Conservation (phyloP, 2,329 filamentous ascomycete genomes). For the Sporothrix inflata region DNA sequence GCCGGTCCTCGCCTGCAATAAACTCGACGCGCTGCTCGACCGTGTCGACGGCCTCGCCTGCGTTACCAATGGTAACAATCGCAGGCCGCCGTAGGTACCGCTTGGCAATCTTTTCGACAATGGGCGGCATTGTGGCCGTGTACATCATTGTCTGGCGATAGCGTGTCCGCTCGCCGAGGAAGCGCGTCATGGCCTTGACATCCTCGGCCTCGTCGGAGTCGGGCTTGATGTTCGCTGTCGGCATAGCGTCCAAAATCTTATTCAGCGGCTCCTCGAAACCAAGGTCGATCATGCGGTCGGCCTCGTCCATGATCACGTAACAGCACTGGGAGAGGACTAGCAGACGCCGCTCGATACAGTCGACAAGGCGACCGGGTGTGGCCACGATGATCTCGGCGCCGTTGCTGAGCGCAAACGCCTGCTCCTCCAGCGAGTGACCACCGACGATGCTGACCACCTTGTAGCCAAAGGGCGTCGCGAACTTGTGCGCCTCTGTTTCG, state of each 20-base stretch:
- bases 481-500: conserved; percentile 90
- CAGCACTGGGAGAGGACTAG: conserved; percentile 95
- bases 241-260: conserved; percentile 93
- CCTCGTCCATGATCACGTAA: conserved; percentile 99
- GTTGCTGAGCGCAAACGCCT: conserved; percentile 84
- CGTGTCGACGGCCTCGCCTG: conserved; percentile 94
- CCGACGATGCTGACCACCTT: conserved; percentile 97
- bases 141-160: conserved; percentile 99
- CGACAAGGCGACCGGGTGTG: conserved; percentile 94
- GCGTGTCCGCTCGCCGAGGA: conserved; percentile 72
- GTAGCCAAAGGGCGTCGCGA: conserved; percentile 87
- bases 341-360: conserved; percentile 92
- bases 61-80: conserved; percentile 91
- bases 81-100: conserved; percentile 94
- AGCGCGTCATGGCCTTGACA: conserved; percentile 78
- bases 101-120: conserved; percentile 93
- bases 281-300: conserved; percentile 97
- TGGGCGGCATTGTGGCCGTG: conserved; percentile 94
- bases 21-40: conserved; percentile 98
- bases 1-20: conserved; percentile 85
- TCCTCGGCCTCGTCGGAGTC: conserved; percentile 92
- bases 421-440: conserved; percentile 92
- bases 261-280: conserved; percentile 98
- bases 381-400: conserved; percentile 98
- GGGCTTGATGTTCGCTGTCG: conserved; percentile 91